Percentiles rank a stretch among this genome's conserved stretches.
Conservation (phyloP, 2,329 filamentous ascomycete genomes). For the Mollisia scopiformis region DNA sequence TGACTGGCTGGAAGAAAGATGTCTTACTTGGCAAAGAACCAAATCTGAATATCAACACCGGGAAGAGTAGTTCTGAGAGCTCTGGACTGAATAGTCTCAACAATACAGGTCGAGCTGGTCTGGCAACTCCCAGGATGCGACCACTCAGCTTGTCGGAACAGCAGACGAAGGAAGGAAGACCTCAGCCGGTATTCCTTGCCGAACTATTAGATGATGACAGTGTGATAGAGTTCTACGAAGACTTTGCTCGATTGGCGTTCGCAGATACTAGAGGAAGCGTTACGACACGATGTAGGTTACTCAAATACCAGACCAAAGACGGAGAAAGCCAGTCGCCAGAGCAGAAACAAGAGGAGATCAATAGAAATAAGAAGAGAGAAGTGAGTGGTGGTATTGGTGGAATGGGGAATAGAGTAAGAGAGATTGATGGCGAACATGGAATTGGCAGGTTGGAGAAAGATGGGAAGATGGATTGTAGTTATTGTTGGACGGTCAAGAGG, state of each 20-base stretch:
- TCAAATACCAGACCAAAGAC: conserved; percentile 86
- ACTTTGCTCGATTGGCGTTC: conserved; percentile 91
- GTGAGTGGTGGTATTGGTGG: conserved; percentile 29
- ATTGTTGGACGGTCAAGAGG: conserved; percentile 95
- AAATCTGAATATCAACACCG: conserved; percentile 81
- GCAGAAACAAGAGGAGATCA: conserved; percentile 21
- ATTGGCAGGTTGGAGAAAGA: conserved; percentile 84
- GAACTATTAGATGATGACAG: conserved; percentile 93
- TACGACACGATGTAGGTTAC: conserved; percentile 79
- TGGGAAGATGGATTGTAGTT: conserved; percentile 91
- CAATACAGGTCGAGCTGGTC: conserved; percentile 45
- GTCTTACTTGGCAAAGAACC: conserved; percentile 85
- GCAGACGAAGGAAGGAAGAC: conserved; percentile 48
- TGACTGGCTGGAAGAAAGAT: conserved; percentile 93
- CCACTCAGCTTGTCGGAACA: conserved; percentile 44
- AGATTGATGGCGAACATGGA: conserved; percentile 73
- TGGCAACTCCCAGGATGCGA: conserved; percentile 55
- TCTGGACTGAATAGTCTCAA: conserved; percentile 26
- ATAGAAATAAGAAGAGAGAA: conserved; percentile 21
- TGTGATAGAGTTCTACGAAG: conserved; percentile 93
- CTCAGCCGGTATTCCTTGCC: conserved; percentile 84
- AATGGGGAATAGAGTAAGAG: conserved; percentile 59
- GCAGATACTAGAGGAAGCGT: conserved; percentile 87
- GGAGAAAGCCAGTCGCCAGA: conserved; percentile 34
- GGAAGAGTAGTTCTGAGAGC: conserved; percentile 51